A percentile compares a stretch with the other conserved stretches of the same genome.
Conservation (phyloP, 2,329 filamentous ascomycete species). For the Penicillium sp. region DNA sequence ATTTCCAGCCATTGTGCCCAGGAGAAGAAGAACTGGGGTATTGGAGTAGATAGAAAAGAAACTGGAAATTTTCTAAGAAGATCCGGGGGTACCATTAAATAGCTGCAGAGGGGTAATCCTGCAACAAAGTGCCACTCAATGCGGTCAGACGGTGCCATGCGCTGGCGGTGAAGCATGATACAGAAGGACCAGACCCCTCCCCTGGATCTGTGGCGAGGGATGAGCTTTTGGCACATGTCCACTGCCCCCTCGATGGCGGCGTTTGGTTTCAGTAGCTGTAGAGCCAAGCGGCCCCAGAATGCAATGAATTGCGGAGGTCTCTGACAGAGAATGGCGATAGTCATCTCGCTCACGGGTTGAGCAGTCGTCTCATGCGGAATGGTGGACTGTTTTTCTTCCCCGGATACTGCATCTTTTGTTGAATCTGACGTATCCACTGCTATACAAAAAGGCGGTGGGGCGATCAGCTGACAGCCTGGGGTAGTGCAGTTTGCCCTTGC, state of each 20-base stretch:
- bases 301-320: too few relatives aligned
- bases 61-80: neutral
- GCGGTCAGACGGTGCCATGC: conserved; percentile 12
- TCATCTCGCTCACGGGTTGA: neutral
- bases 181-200: neutral
- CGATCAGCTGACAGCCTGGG: neutral
- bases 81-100: neutral
- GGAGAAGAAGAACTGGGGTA: neutral
- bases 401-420: neutral
- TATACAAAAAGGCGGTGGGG: too few relatives aligned
- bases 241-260: conserved; percentile 4
- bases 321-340: neutral
- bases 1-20: conserved; percentile 32
- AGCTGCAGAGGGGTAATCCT: conserved; percentile 6
- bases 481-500: neutral
- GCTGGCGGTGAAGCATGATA: conserved; percentile 8
- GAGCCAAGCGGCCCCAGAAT: conserved; percentile 14
- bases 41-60: neutral
- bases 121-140: neutral
- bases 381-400: neutral
- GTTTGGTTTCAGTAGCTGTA: conserved; percentile 9
- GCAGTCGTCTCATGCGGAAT: neutral
- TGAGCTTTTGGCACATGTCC: conserved; percentile 3
- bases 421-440: neutral
- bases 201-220: neutral